These are phyloP conservation scores for Gynochthodes officinalis DNA, from an alignment of 257 asterid species.

Conservation along the genomic window DNA sequence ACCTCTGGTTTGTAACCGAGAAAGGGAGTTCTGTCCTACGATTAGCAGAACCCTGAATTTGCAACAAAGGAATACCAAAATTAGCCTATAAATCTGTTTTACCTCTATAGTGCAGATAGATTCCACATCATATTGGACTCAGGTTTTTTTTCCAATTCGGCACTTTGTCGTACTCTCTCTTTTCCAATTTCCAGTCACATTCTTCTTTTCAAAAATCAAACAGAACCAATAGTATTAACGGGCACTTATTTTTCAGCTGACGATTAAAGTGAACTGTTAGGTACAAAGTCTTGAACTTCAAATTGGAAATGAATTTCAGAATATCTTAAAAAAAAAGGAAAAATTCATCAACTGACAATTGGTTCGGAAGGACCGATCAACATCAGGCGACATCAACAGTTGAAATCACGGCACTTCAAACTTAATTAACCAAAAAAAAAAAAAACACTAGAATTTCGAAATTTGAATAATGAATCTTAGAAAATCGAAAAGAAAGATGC, in stretches of 20 bases:
- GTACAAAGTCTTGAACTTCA: background rate
- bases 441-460: background rate
- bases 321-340: background rate
- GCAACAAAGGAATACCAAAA: background rate
- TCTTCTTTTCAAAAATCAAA: background rate
- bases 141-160: background rate
- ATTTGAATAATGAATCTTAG: background rate
- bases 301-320: background rate
- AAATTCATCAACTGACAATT: background rate
- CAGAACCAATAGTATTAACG: no score
- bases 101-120: background rate
- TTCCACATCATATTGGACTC: background rate
- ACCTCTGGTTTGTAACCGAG: conserved; percentile 27
- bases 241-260: background rate
- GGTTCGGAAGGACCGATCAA: background rate
- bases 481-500: background rate
- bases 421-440: background rate
- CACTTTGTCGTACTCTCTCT: background rate
- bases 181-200: background rate
- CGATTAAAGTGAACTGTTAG: background rate
- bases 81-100: background rate
- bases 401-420: background rate
- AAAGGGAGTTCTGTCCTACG: conserved; percentile 28
- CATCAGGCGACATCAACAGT: background rate
- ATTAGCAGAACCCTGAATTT: conserved; percentile 38